Percentiles rank a stretch among this genome's conserved stretches.
These are phyloP conservation scores for Mucor sp. DNA, from an alignment of 371 early-diverging fungal genomes.

Conservation along the genomic window DNA sequence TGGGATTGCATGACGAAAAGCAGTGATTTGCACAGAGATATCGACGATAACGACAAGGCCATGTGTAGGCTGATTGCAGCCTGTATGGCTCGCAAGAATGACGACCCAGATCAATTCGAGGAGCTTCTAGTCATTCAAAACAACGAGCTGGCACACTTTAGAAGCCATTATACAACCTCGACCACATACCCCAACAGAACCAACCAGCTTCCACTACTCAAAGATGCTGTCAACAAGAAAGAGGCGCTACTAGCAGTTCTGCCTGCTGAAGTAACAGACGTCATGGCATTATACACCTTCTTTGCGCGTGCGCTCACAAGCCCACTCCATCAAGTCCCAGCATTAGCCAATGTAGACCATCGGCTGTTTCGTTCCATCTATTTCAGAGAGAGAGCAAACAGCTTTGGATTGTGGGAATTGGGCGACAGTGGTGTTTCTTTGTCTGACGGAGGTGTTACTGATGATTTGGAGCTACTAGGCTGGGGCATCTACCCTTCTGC, in stretches of 20 bases:
- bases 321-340: not conserved
- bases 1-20: constrained; percentile 17
- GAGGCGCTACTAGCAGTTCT: not conserved
- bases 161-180: not conserved
- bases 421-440: not conserved
- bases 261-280: constrained; percentile 18
- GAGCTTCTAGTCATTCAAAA: constrained; percentile 32
- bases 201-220: not conserved
- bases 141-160: constrained; percentile 36
- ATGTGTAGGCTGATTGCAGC: constrained; percentile 40
- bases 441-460: constrained; percentile 22
- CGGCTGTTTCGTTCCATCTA: constrained; percentile 53
- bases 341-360: constrained; percentile 19
- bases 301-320: constrained; percentile 12
- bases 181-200: not conserved
- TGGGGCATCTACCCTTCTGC: constrained; percentile 73
- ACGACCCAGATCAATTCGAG: constrained; percentile 18
- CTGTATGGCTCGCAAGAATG: constrained; percentile 27
- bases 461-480: constrained; percentile 58
- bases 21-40: not conserved
- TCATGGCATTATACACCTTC: constrained; percentile 29
- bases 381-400: constrained; percentile 67
- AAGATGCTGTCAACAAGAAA: not conserved
- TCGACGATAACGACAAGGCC: constrained; percentile 31
- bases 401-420: constrained; percentile 67